Evolutionary conservation across 2,329 filamentous ascomycete genomes (phyloP).

Genomic region (Aspergillus caelatus): DNA sequence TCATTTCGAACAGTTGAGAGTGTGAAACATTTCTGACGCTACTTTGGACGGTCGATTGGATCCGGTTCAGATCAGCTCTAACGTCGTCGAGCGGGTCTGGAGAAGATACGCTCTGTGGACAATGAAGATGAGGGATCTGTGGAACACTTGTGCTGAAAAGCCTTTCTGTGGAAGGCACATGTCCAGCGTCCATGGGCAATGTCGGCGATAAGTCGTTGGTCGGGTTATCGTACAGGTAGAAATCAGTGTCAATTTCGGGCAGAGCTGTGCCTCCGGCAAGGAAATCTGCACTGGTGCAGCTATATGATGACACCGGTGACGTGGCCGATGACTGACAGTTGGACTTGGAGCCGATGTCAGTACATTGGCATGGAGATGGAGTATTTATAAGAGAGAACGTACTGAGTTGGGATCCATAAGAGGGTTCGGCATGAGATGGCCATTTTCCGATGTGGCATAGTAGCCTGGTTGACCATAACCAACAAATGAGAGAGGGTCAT

Average conservation of each 20-base stretch:
- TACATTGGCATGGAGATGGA: not conserved
- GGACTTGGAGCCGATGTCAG: constrained; percentile 4
- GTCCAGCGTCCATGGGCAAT: not conserved
- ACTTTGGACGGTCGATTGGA: not conserved
- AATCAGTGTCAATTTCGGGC: not conserved
- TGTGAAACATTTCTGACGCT: not conserved
- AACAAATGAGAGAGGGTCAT: not conserved
- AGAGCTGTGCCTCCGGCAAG: not conserved
- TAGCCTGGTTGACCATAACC: not conserved
- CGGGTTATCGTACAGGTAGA: not conserved
- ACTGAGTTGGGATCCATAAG: not conserved
- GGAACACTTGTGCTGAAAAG: not conserved
- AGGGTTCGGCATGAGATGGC: constrained; percentile 2
- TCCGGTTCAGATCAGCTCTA: not conserved
- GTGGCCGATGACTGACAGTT: not conserved
- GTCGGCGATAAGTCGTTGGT: not conserved
- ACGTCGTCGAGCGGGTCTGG: not conserved
- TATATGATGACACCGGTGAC: constrained; percentile 5
- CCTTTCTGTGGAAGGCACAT: not conserved
- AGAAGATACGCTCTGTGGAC: not conserved
- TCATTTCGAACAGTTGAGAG: constrained; percentile 3
- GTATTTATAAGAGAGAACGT: not conserved
- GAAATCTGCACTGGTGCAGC: constrained; percentile 4
- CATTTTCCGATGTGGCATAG: not conserved
- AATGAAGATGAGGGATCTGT: not conserved